These are phyloP conservation scores for Chrysosporium keratinophilum DNA, from an alignment of 2,329 filamentous ascomycete genomes.

Conservation along the genomic window DNA sequence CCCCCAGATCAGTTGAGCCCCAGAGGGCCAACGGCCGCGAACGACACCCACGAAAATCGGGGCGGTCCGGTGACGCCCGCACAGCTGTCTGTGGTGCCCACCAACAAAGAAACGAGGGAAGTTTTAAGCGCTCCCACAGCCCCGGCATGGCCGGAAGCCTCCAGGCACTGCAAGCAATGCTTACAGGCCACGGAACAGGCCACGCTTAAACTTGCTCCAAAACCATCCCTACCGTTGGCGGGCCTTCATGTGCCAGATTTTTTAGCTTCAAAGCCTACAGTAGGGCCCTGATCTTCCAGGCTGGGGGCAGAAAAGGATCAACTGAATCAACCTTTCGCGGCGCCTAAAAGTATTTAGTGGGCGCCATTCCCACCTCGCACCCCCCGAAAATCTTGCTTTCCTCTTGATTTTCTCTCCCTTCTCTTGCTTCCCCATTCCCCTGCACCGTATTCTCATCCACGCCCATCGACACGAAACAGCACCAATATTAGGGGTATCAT, in stretches of 20 bases:
- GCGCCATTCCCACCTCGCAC: constrained; percentile 7
- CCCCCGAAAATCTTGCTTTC: constrained; percentile 5
- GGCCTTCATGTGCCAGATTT: neutral
- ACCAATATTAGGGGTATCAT: neutral
- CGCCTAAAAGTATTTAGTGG: constrained; percentile 2
- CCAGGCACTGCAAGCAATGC: neutral
- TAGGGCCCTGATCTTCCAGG: neutral
- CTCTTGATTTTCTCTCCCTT: neutral
- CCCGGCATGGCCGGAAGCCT: neutral
- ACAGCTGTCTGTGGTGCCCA: neutral
- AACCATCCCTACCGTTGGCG: neutral
- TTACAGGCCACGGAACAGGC: neutral
- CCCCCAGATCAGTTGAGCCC: no score
- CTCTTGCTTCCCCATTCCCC: neutral
- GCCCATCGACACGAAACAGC: neutral
- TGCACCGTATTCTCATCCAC: neutral
- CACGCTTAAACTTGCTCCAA: constrained; percentile 10
- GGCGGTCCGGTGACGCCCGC: neutral
- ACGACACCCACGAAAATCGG: neutral
- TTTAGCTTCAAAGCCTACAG: neutral
- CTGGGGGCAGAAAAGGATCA: neutral
- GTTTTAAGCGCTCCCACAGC: neutral
- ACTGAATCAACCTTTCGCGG: constrained; percentile 5
- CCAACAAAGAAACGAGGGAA: neutral
- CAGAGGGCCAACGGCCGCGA: no score